Conservation (phyloP, 257 asterid species). For the Gardenia jasminoides region DNA sequence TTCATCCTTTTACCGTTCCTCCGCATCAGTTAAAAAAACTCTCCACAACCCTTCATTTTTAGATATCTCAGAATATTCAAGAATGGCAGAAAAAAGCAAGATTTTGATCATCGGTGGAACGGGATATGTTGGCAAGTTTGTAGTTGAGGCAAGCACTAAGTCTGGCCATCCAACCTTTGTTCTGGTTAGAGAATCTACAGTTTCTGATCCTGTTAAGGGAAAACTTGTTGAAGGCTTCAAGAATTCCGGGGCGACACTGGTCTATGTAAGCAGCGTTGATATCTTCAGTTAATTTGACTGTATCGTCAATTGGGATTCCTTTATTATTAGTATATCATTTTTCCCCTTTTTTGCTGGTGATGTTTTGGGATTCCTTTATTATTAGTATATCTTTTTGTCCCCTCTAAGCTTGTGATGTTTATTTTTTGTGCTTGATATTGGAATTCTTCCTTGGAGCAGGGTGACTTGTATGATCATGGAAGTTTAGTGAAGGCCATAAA, state of each 20-base stretch:
- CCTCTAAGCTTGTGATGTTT: not conserved
- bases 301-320: not conserved
- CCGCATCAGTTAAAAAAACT: not conserved
- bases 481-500: slow-evolving; percentile 65
- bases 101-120: slow-evolving; percentile 85
- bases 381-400: no score
- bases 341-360: not conserved
- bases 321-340: no score
- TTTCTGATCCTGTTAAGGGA: slow-evolving; percentile 65
- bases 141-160: slow-evolving; percentile 66
- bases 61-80: not conserved
- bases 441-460: slow-evolving; percentile 27
- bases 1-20: no score
- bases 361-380: not conserved
- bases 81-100: slow-evolving; percentile 77
- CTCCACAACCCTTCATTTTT: not conserved
- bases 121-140: slow-evolving; percentile 72
- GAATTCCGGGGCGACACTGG: slow-evolving; percentile 52
- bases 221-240: slow-evolving; percentile 58
- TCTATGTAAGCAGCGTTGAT: slow-evolving; percentile 37
- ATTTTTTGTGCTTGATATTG: not conserved
- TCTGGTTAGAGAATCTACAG: slow-evolving; percentile 48
- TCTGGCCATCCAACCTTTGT: slow-evolving; percentile 74
- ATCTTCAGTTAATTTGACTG: no score
- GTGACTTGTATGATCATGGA: slow-evolving; percentile 54